A percentile compares a stretch with the other conserved stretches of the same genome.
Evolutionary conservation across 352 stramenopile species (phyloP).

Genomic region (Pythium aristosporum): DNA sequence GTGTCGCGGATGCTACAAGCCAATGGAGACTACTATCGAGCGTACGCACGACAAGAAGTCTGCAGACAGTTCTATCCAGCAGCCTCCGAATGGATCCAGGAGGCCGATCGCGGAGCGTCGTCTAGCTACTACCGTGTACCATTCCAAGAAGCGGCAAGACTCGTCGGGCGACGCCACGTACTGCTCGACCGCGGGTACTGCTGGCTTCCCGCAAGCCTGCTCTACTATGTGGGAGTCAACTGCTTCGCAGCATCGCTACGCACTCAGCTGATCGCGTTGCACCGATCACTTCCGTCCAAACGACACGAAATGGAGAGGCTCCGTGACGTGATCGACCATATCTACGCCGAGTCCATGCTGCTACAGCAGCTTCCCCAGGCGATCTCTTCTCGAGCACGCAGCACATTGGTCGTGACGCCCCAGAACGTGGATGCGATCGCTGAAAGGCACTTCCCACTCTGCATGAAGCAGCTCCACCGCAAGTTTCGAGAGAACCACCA

Average conservation of each 20-base stretch:
- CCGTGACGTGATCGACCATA: constrained; percentile 33
- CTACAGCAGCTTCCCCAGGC: constrained; percentile 16
- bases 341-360: constrained; percentile 35
- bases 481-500: constrained; percentile 77
- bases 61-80: not conserved
- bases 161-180: constrained; percentile 45
- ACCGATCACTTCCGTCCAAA: constrained; percentile 44
- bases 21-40: not conserved
- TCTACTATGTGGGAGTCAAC: constrained; percentile 27
- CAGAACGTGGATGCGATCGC: constrained; percentile 73
- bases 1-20: constrained; percentile 25
- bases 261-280: constrained; percentile 40
- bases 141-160: constrained; percentile 22
- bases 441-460: constrained; percentile 69
- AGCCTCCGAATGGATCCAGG: constrained; percentile 4
- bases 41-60: not conserved
- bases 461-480: constrained; percentile 73
- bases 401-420: constrained; percentile 40
- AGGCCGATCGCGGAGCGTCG: not conserved
- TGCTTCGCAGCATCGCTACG: constrained; percentile 40
- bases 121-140: constrained; percentile 15
- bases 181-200: constrained; percentile 49
- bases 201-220: constrained; percentile 31
- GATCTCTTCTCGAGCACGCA: not conserved
- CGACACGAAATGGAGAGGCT: constrained; percentile 38